These are phyloP conservation scores for Acacia crassicarpa DNA, from an alignment of 306 rosid species.

Conservation along the genomic window DNA sequence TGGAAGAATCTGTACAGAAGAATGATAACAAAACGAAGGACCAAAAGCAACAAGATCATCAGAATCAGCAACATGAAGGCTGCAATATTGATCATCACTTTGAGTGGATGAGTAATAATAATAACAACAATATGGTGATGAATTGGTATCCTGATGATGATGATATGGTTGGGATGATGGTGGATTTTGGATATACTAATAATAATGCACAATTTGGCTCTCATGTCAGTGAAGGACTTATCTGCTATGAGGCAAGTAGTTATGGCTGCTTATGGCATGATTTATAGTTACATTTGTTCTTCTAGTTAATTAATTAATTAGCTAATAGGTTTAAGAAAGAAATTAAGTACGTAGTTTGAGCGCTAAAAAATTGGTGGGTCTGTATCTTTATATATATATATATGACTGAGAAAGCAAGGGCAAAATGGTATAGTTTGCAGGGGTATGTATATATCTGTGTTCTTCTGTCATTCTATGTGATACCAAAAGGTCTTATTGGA, in stretches of 20 bases:
- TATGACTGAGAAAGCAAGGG: not conserved
- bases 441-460: not conserved
- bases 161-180: constrained; percentile 36
- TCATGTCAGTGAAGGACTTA: constrained; percentile 30
- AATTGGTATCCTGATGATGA: constrained; percentile 47
- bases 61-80: constrained; percentile 8
- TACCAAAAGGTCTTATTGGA: not conserved
- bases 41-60: not conserved
- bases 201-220: constrained; percentile 38
- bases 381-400: not conserved
- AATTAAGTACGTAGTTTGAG: not conserved
- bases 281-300: constrained; percentile 1
- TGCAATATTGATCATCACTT: constrained; percentile 18
- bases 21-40: not conserved
- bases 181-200: constrained; percentile 40
- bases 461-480: not conserved
- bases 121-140: constrained; percentile 28
- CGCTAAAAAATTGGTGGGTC: not conserved
- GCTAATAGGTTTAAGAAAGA: not conserved
- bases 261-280: constrained; percentile 52
- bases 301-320: not conserved
- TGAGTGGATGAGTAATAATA: constrained; percentile 33
- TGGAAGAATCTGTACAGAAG: constrained; percentile 11
- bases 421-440: not conserved
- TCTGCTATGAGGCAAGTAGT: constrained; percentile 30